Conservation (phyloP, 441 rosid species). For the Erysimum cheiri region DNA sequence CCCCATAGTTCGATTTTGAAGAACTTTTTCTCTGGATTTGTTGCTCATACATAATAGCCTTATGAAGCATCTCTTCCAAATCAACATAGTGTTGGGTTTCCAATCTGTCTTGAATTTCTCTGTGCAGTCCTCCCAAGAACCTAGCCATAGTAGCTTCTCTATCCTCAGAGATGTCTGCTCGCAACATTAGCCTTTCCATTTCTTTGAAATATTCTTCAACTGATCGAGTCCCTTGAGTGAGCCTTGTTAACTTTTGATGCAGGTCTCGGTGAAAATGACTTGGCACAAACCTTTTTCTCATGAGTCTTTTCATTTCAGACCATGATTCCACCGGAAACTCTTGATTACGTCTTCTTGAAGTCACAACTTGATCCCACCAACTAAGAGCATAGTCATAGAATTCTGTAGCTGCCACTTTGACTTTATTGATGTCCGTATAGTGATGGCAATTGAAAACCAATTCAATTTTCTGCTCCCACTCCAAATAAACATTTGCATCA, state of each 20-base stretch:
- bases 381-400: no score
- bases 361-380: no score
- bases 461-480: no score
- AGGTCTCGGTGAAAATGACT: neutral
- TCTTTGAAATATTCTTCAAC: neutral
- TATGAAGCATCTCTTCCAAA: neutral
- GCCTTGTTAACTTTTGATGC: neutral
- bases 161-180: neutral
- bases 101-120: neutral
- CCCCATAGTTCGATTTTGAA: neutral
- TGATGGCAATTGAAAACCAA: no score
- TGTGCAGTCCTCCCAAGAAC: neutral
- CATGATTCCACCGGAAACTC: neutral
- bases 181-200: neutral
- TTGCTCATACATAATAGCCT: neutral
- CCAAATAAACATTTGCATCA: no score
- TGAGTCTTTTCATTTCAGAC: neutral
- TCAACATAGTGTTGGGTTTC: neutral
- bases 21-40: neutral
- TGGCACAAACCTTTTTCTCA: neutral
- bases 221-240: neutral
- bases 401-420: no score
- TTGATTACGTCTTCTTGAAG: no score
- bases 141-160: neutral
- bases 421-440: no score